Percentiles rank a stretch among this genome's conserved stretches.
phyloP scores from a whole-genome alignment of 106 monocot genomes.

The Ottelia alismoides region DNA sequence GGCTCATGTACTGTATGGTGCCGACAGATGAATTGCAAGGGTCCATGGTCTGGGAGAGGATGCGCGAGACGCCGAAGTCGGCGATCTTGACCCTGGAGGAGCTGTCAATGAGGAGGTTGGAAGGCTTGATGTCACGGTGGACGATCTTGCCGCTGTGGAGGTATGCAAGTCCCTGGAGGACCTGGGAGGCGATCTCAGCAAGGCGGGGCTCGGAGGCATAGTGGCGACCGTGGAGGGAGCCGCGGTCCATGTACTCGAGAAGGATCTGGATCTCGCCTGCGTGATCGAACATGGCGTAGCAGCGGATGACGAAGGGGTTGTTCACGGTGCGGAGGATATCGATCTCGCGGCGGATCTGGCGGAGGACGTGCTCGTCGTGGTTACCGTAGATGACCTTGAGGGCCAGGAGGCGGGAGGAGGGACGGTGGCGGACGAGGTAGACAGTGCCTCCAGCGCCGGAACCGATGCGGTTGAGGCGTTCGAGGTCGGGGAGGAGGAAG shows the following conservation, averaged over 20 bases:
- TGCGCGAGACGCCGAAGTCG: conserved; percentile 2
- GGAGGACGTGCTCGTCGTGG: conserved; percentile 11
- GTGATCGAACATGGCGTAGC: conserved; percentile 16
- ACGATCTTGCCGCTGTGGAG: conserved; percentile 5
- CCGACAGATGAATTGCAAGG: conserved; percentile 6
- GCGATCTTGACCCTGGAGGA: neutral
- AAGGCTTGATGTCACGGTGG: conserved; percentile 9
- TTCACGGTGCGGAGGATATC: conserved; percentile 11
- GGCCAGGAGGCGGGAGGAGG: conserved; percentile 3
- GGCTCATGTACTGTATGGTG: conserved; percentile 2
- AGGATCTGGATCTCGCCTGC: conserved; percentile 17
- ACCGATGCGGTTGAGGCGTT: conserved; percentile 12
- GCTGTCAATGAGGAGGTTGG: conserved; percentile 3
- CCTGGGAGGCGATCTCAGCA: conserved; percentile 1
- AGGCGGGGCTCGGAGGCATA: conserved; percentile 4
- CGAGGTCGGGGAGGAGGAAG: conserved; percentile 6
- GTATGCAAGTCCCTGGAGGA: conserved; percentile 4
- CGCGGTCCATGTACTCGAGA: conserved; percentile 18
- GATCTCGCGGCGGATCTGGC: conserved; percentile 21
- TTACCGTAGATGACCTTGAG: conserved; percentile 17
- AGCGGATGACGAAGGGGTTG: conserved; percentile 10
- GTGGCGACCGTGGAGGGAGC: conserved; percentile 6
- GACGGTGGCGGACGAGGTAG: conserved; percentile 13
- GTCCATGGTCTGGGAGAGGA: conserved; percentile 5
- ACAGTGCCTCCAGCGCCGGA: conserved; percentile 7